Evolutionary conservation across 2,329 filamentous ascomycete species (phyloP), one percentile per base, ranked within the genome.

Genomic region (Aureobasidium sp.): DNA sequence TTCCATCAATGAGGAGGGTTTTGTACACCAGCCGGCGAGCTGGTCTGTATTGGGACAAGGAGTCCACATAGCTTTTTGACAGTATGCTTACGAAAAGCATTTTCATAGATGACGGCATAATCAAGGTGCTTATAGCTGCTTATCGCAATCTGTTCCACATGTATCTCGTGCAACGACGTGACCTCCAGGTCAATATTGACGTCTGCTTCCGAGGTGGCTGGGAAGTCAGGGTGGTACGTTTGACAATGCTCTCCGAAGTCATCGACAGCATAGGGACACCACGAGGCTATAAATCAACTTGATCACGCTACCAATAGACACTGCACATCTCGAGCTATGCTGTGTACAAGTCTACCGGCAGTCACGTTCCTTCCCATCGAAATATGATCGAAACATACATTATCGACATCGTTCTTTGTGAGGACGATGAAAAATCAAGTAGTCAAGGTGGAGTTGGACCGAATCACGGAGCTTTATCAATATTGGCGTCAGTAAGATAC

Each of bases 11-110:
- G 32, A 6, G 55, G 25, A 25, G 49, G 13, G 15, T 25, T 41
- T 49, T 49, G 30, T 48, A 9, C 21, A 32, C 16, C 16, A 16
- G 44, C 34, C 32, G 55, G 55, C 32, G 42, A 32, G 54, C 54
- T 58, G 54, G 41, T 58, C 29, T 48, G 36, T 27, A 47, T 16
- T 29, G 42, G 42, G 37, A 45, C 39, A 34, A 44, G 53, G 27
- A 16, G 29, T 25, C 25, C 13, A 7, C 5, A 16, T 44, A 34
- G 52, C 50, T 42, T 55, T 42, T 44, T 29, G 39, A 55, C 27
- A 55, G 52, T 29, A 55, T 55, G 52, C 52, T 55, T 15, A 34
- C 4, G 5, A 44, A 55, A 55, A 44, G 52, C 54, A 58, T 58
- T 30, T 45, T 47, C 30, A 45, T 58, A 47, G 54, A 58, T 13